These are phyloP conservation scores for Cavenderia fasciculata DNA, from an alignment of 78 protist species.

Conservation along the genomic window DNA sequence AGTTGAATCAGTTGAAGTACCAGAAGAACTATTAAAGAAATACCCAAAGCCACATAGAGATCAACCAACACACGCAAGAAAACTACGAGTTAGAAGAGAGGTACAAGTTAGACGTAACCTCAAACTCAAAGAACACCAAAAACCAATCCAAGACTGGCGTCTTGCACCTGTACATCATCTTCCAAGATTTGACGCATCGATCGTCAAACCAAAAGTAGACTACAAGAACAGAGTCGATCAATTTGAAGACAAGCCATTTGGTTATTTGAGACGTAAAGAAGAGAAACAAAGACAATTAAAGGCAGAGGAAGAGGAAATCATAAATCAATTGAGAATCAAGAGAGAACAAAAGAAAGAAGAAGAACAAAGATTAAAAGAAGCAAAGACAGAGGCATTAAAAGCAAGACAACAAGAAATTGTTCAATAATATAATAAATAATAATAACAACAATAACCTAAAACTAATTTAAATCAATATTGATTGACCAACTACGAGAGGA, in stretches of 20 bases:
- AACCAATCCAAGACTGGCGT: conserved; percentile 34
- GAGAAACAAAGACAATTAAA: neutral
- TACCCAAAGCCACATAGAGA: conserved; percentile 9
- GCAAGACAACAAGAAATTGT: conserved; percentile 2
- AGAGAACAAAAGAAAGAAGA: conserved; percentile 15
- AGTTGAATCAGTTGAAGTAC: conserved; percentile 45
- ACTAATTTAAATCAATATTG: no score
- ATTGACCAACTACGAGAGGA: no score
- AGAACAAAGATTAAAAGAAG: neutral
- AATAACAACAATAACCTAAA: no score
- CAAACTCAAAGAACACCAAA: neutral
- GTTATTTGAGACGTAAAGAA: conserved; percentile 43
- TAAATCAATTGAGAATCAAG: conserved; percentile 19
- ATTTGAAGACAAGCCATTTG: conserved; percentile 15
- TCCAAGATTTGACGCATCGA: conserved; percentile 13
- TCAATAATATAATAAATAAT: no score
- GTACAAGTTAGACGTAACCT: conserved; percentile 5
- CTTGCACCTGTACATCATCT: conserved; percentile 42
- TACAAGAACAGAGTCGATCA: conserved; percentile 15
- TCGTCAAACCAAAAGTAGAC: conserved; percentile 6
- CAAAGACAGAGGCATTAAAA: neutral
- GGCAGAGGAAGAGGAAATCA: conserved; percentile 17
- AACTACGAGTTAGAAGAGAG: neutral
- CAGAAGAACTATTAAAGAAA: neutral
- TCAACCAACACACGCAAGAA: conserved; percentile 52